Evolutionary conservation across 306 rosid genomes (phyloP), one percentile per base, ranked within the genome.

Genomic region (Vigna reflexopilosa): DNA sequence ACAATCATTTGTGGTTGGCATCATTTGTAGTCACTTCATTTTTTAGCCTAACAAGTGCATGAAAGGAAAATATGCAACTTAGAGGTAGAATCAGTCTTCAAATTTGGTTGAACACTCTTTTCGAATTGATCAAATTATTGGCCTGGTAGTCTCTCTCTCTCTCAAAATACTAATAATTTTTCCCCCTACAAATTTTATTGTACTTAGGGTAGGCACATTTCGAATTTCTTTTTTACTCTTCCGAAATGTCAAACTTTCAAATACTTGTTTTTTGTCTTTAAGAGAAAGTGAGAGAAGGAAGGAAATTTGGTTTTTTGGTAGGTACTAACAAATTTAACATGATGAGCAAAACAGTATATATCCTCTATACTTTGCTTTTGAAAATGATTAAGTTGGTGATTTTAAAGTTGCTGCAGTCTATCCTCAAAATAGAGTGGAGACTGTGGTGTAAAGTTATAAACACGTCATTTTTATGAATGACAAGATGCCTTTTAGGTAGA

Each of bases 331-430:
- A 57, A 58, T 32, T 47, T 59, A 47, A 15, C 62, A 5, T 69
- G 70, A 69, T 63, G 58, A 45, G 54, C 62, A 70, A 58, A n/a
- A 58, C 9, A 26, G 28, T 59, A 9, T 32, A 22, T 78, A 68
- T 70, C 17, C 76, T 34, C 51, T 49, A 78, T 58, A 78, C 7
- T 70, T 15, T 67, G 28, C 45, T 75, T 70, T 15, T 68, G 20
- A 49, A 42, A 67, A 30, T 74, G 77, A 68, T 28, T 36, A 44
- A 7, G 50, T 67, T 7, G n/a, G 17, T 77, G 54, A 26, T 77
- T 68, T 68, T 56, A 44, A 67, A 28, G 69, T 28, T 67, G 42
- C 24, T 32, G 51, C 14, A 4, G 59, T 77, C 20, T 20, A 58
- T 69, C 52, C 70, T 12, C 62, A 26, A 58, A 47, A 32, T 8